phyloP scores from a whole-genome alignment of 352 stramenopile genomes.

The Chrysophaeum taylorii region DNA sequence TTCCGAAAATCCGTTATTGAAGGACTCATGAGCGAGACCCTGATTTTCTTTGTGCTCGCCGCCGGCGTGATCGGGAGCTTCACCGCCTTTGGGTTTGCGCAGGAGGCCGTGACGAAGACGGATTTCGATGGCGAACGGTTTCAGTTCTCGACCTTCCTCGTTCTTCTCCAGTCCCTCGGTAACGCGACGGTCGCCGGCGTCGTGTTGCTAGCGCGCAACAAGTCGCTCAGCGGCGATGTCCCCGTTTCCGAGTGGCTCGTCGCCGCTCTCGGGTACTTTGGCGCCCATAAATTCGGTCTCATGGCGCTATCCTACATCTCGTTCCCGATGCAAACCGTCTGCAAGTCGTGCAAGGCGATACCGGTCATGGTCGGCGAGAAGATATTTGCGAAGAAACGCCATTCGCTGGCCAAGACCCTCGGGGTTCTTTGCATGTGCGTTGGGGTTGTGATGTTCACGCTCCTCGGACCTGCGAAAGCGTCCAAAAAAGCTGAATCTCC shows the following conservation, averaged over 20 bases:
- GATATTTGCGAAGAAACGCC: neutral
- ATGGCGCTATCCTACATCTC: neutral
- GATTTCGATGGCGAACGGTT: neutral
- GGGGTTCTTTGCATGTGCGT: neutral
- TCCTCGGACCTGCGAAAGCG: neutral
- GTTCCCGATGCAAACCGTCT: neutral
- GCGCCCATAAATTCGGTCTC: neutral
- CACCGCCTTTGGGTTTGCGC: neutral
- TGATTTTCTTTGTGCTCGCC: neutral
- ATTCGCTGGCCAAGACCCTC: neutral
- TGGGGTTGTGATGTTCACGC: neutral
- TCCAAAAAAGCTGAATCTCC: no score
- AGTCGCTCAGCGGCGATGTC: neutral
- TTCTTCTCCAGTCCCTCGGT: neutral
- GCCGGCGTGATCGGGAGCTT: neutral
- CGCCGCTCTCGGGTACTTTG: neutral
- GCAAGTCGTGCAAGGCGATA: constrained; percentile 6
- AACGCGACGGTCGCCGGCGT: neutral
- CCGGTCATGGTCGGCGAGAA: neutral
- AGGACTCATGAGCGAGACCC: no score
- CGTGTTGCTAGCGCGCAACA: neutral
- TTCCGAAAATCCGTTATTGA: no score
- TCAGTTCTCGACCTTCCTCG: neutral
- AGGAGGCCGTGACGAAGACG: neutral
- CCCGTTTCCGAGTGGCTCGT: neutral